Evolutionary conservation across 2,329 filamentous ascomycete species (phyloP).

Genomic region (Talaromyces sp.): DNA sequence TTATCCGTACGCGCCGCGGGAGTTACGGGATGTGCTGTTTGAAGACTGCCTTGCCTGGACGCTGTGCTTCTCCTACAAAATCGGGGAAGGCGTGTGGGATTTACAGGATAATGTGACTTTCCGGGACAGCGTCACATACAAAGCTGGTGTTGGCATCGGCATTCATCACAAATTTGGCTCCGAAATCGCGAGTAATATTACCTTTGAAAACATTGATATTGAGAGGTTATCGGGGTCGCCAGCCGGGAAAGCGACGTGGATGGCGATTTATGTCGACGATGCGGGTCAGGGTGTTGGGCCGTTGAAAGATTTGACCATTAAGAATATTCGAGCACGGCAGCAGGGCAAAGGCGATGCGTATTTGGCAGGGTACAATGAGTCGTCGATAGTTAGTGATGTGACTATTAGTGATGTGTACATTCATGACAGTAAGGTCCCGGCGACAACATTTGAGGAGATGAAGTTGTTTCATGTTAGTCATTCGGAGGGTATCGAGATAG

Average conservation of each 20-base stretch:
- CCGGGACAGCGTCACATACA: neutral
- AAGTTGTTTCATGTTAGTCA: neutral
- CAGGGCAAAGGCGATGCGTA: neutral
- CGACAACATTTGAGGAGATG: neutral
- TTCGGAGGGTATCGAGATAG: neutral
- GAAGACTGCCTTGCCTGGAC: neutral
- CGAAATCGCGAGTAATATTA: neutral
- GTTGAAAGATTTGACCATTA: neutral
- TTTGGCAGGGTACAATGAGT: neutral
- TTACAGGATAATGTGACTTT: neutral
- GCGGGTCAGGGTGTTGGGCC: neutral
- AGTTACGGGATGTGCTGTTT: neutral
- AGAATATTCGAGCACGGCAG: neutral
- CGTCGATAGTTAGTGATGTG: neutral
- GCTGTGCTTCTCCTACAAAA: neutral
- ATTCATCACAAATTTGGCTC: conserved; percentile 1
- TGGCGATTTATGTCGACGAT: neutral
- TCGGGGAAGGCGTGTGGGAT: neutral
- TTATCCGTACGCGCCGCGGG: neutral
- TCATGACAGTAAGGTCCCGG: neutral
- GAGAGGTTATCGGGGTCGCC: neutral
- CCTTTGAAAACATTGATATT: neutral
- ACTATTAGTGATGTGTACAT: neutral
- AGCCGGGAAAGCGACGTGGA: neutral
- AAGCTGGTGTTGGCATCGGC: neutral